phyloP scores from a whole-genome alignment of 805 yeast genomes.

The Wickerhamiella hasegawae region DNA sequence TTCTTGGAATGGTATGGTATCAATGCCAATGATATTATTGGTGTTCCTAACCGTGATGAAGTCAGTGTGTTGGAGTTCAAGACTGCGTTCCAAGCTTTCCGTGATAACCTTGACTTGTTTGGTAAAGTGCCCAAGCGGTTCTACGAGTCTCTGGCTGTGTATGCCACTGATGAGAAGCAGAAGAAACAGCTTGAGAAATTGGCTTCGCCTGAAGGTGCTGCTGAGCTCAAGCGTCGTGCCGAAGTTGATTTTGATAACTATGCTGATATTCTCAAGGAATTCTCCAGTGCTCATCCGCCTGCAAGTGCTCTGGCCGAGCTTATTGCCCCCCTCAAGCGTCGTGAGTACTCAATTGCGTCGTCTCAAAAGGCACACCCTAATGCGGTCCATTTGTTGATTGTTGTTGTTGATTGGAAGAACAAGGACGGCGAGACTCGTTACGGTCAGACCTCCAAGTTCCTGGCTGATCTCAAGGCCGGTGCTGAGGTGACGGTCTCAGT shows the following conservation, averaged over 20 bases:
- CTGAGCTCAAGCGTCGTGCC: constrained; percentile 64
- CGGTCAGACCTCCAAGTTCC: constrained; percentile 88
- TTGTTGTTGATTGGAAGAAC: constrained; percentile 93
- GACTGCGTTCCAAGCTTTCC: constrained; percentile 66
- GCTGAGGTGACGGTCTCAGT: constrained; percentile 83
- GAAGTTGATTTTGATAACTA: constrained; percentile 72
- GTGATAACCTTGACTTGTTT: constrained; percentile 70
- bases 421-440: constrained; percentile 67
- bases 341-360: constrained; percentile 95
- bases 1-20: constrained; percentile 62
- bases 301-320: constrained; percentile 52
- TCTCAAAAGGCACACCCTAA: constrained; percentile 86
- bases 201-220: constrained; percentile 69
- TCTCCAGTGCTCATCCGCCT: constrained; percentile 67
- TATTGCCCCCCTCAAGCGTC: constrained; percentile 79
- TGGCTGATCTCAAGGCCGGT: constrained; percentile 66
- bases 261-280: constrained; percentile 65
- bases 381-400: constrained; percentile 80
- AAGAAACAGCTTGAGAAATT: constrained; percentile 43
- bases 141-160: constrained; percentile 65
- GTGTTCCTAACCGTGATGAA: constrained; percentile 52
- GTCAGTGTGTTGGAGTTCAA: constrained; percentile 41
- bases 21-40: constrained; percentile 49
- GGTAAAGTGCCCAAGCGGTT: constrained; percentile 95
- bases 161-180: constrained; percentile 55